A percentile compares a stretch with the other conserved stretches of the same genome.
Evolutionary conservation across 1,139 yeast species (phyloP).

Genomic region (Blastobotrys ciferrii): DNA sequence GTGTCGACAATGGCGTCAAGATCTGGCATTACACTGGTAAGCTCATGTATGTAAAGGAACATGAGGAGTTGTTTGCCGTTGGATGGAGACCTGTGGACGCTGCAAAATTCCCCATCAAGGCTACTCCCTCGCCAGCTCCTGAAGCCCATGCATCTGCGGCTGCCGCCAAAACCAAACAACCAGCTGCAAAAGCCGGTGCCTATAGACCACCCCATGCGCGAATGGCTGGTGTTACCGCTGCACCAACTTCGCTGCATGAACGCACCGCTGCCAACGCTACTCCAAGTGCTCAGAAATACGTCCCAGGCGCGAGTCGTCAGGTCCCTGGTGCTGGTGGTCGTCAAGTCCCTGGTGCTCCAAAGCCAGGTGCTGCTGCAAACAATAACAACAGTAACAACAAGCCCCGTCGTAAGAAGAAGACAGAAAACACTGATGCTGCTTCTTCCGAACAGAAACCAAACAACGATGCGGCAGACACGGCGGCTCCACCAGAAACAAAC

Average conservation of each 20-base stretch:
- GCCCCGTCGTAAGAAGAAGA: constrained; percentile 74
- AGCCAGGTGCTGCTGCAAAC: constrained; percentile 29
- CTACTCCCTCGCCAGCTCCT: constrained; percentile 54
- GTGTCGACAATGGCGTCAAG: constrained; percentile 94
- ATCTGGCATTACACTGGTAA: constrained; percentile 92
- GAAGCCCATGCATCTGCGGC: constrained; percentile 59
- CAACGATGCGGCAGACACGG: constrained; percentile 16
- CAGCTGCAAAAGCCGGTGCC: constrained; percentile 59
- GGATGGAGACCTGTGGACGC: constrained; percentile 82
- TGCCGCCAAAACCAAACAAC: constrained; percentile 43
- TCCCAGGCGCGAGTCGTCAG: constrained; percentile 7
- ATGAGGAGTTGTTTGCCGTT: constrained; percentile 73
- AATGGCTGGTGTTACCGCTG: constrained; percentile 31
- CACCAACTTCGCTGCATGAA: constrained; percentile 32
- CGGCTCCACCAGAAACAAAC: constrained; percentile 17
- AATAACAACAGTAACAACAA: constrained; percentile 46
- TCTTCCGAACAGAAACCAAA: constrained; percentile 32
- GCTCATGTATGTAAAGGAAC: constrained; percentile 73
- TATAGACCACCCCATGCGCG: constrained; percentile 97
- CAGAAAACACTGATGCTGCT: constrained; percentile 59
- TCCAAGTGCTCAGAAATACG: constrained; percentile 7
- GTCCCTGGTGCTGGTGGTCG: constrained; percentile 26
- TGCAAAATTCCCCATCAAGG: constrained; percentile 55
- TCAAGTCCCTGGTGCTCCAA: constrained; percentile 38
- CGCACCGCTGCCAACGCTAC: constrained; percentile 5